Evolutionary conservation across 371 early-diverging fungal species (phyloP).

Genomic region (Conidiobolus incongruus): DNA sequence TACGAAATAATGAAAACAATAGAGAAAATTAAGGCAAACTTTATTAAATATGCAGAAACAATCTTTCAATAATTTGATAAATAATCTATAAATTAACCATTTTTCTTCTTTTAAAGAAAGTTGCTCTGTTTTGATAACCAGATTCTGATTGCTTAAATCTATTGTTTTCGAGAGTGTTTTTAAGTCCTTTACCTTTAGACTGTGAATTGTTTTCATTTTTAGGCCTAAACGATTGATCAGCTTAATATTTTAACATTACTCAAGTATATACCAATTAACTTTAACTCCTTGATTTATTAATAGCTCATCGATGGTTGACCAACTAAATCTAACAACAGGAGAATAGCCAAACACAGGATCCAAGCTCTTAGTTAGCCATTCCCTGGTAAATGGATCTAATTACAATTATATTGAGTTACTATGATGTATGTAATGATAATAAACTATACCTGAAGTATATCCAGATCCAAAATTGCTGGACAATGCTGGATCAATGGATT

Average conservation of each 20-base stretch:
- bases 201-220: no score
- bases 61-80: neutral
- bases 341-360: slow-evolving; percentile 90
- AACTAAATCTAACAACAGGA: slow-evolving; percentile 80
- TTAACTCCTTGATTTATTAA: slow-evolving; percentile 16
- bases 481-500: slow-evolving; percentile 11
- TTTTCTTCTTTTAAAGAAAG: neutral
- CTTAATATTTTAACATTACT: no score
- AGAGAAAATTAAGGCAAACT: no score
- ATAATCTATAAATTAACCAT: neutral
- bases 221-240: no score
- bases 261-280: slow-evolving; percentile 5
- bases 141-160: no score
- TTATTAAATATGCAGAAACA: neutral
- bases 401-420: no score
- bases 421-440: neutral
- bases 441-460: slow-evolving; percentile 59
- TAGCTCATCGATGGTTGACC: slow-evolving; percentile 72
- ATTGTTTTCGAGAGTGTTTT: no score
- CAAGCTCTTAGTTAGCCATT: slow-evolving; percentile 64
- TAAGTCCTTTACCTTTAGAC: no score
- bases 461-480: slow-evolving; percentile 78
- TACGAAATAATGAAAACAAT: no score
- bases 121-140: neutral
- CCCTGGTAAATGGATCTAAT: slow-evolving; percentile 83